Base-by-base conservation (phyloP, 148 eudicot genomes). In the Fagopyrum tataricum region DNA sequence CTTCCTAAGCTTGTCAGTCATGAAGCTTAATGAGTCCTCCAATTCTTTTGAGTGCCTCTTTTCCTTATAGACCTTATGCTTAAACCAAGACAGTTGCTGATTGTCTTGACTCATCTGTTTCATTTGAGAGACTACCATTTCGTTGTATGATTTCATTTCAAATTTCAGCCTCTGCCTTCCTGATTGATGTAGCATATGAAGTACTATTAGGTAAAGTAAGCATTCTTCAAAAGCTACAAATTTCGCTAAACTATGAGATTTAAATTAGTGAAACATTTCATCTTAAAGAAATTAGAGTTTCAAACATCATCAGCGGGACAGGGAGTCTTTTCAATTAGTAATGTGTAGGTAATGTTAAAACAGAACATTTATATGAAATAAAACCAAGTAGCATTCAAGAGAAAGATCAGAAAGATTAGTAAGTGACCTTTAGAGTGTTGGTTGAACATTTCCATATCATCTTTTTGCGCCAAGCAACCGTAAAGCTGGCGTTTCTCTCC, bases 21-120 rank as follows among this genome's bases (percentile, higher is more conserved):
- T 68, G 2, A 81, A 7, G 6, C 71, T 82, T 4, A 73, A 37
- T 5, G 91, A 80, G 77, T 83, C 90, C 79, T 84, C 84, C 7
- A 87, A 81, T 5, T 84, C 88, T 77, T 88, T 83, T 5, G 78
- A 72, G 49, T 76, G 85, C 40, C 58, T 79, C 69, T 85, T 83
- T 72, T 84, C 89, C 44, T 85, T 87, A 4, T 75, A 87, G 23
- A 78, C 84, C 78, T 71, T 87, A 48, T 84, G 70, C 81, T 84
- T 92, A 64, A 74, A 84, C 84, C 83, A 88, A 2, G 69, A 39
- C 14, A 92, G 79, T 42, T 83, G 87, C 48, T 92, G 98, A 70
- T 90, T 90, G 40, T 92, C 93, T 81, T 90, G 92, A 55, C 78
- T 82, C 96, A 93, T 93, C 49, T 88, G 90, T 73, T 78, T 83